phyloP scores from a whole-genome alignment of 345 rosid genomes.

The Diplotaxis tenuifolia region DNA sequence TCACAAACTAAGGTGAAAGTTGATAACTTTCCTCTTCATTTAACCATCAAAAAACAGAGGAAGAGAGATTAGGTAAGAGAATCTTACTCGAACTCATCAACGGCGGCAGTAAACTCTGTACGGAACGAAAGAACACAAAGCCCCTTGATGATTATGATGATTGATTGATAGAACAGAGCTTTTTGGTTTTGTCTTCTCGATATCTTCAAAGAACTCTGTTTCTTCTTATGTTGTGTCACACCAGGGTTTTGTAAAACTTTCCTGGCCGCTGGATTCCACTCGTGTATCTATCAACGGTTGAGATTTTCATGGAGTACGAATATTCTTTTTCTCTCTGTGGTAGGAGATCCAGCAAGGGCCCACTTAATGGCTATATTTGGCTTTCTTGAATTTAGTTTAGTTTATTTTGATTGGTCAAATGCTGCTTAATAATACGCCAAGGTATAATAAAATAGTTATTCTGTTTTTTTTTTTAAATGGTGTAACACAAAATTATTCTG shows the following conservation, averaged over 20 bases:
- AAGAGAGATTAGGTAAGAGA: neutral
- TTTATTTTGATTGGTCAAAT: neutral
- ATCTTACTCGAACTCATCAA: constrained; percentile 24
- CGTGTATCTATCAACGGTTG: constrained; percentile 15
- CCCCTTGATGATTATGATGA: constrained; percentile 1
- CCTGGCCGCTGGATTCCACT: constrained; percentile 12
- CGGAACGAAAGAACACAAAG: neutral
- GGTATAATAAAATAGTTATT: neutral
- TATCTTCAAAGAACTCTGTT: neutral
- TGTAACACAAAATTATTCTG: neutral
- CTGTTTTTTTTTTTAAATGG: neutral
- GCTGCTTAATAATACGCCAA: neutral
- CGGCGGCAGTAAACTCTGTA: constrained; percentile 1
- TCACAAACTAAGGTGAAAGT: neutral
- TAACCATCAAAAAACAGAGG: neutral
- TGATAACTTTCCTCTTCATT: neutral
- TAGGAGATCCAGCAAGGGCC: neutral
- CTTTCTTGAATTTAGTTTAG: neutral
- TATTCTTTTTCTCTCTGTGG: neutral
- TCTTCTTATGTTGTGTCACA: constrained; percentile 13
- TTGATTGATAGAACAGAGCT: neutral
- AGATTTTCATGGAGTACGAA: neutral
- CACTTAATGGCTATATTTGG: neutral
- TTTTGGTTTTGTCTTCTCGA: constrained; percentile 10
- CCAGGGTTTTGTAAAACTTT: neutral